Conservation (phyloP, 345 rosid genomes). For the Ricinus communis region DNA sequence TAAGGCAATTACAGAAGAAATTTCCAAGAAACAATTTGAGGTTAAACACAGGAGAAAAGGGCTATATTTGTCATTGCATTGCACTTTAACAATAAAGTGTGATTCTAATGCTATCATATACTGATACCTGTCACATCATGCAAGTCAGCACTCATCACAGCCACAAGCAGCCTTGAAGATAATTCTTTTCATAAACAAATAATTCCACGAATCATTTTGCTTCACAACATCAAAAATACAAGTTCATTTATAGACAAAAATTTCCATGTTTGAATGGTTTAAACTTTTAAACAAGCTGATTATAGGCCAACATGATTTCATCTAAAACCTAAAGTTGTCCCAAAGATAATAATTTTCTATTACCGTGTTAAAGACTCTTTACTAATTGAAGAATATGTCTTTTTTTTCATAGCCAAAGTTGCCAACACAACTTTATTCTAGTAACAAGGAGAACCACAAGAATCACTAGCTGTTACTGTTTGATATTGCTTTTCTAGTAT, state of each 20-base stretch:
- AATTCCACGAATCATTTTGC: conserved; percentile 12
- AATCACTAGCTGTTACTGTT: conserved; percentile 10
- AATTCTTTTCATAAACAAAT: conserved; percentile 2
- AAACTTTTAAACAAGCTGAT: conserved; percentile 10
- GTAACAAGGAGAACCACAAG: conserved; percentile 13
- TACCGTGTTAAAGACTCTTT: neutral
- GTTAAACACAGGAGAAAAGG: neutral
- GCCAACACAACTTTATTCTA: conserved; percentile 15
- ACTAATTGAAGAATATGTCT: neutral
- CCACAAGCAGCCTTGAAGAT: conserved; percentile 27
- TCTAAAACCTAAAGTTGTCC: no score
- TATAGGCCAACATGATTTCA: conserved; percentile 9
- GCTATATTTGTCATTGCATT: conserved; percentile 23
- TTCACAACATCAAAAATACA: neutral
- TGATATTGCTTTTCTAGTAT: neutral
- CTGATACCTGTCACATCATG: conserved; percentile 39
- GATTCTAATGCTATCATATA: conserved; percentile 14
- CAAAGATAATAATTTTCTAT: neutral
- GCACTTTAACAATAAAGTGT: conserved; percentile 14
- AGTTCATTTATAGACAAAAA: conserved; percentile 4
- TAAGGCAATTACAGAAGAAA: neutral
- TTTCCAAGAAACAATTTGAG: neutral
- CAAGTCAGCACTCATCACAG: conserved; percentile 31
- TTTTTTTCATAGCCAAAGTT: conserved; percentile 20
- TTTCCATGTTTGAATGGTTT: neutral